Evolutionary conservation across 805 yeast genomes (phyloP), one percentile per base, ranked within the genome.

Genomic region (Komagataella populi): DNA sequence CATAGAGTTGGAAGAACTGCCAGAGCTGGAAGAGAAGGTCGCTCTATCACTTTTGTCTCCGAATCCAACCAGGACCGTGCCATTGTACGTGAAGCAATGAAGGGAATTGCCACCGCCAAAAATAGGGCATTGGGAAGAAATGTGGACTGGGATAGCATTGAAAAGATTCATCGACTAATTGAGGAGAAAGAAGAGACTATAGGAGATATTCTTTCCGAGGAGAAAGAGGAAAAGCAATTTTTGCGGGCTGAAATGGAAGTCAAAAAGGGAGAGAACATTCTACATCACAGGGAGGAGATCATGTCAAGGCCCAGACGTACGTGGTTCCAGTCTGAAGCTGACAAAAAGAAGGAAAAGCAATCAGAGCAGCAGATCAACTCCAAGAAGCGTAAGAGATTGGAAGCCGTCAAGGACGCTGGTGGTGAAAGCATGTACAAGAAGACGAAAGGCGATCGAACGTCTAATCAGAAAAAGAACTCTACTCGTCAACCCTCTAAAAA

Each of bases 1-100:
- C 99, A 93, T 70, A 85, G 99, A 74, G 96, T 93, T 54, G 99
- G 99, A 69, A 87, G 99, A 77, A 93, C 98, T 51, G 99, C 99
- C 7, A 87, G 99, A 79, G 99, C 97, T 50, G 98, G 98, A 18
- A 80, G 98, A 69, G 87, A 86, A 51, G 99, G 99, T 76, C 78
- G 78, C 52, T 86, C 97, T 47, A 84, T 93, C 45, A 83, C 97
- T 2, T 81, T 93, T 67, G 99, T 93, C 12, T 97, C 98, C 16
- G 99, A 93, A 64, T 72, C 86, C 0, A 72, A 87, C n/a, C 78
- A 75, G 53, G 99, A 93, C 56, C 81, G 99, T 68, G 70, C 76
- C 48, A 87, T 93, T 58, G 98, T 93, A n/a, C 89, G 87, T 63
- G 87, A 81, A 16, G 95, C 96, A 3, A 81, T 93, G 58, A 85